Conservation (phyloP, 2,329 filamentous ascomycete genomes). For the Emericellopsis cladophorae region DNA sequence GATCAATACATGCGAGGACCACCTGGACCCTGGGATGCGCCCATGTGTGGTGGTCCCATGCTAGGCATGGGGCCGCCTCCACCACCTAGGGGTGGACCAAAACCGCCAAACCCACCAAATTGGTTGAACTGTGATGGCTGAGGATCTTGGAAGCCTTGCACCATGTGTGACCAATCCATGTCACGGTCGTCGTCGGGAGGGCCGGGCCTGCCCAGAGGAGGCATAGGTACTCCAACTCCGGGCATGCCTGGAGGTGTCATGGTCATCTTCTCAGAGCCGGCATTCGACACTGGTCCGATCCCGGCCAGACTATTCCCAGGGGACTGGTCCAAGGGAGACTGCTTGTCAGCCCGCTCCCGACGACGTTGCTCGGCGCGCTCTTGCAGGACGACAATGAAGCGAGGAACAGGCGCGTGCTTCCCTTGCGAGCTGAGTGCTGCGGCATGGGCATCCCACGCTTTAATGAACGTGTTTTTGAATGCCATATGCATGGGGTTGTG, state of each 20-base stretch:
- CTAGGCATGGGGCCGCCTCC: conserved; percentile 6
- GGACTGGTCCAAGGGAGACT: neutral
- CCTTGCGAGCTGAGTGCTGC: conserved; percentile 31
- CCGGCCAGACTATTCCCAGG: conserved; percentile 1
- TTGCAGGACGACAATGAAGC: conserved; percentile 33
- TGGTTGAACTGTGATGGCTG: conserved; percentile 7
- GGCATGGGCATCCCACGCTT: conserved; percentile 48
- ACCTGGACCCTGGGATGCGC: conserved; percentile 4
- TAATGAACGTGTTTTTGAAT: conserved; percentile 45
- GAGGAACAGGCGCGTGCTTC: conserved; percentile 26
- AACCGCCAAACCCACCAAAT: conserved; percentile 14
- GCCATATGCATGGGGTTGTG: conserved; percentile 44
- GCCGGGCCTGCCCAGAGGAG: neutral
- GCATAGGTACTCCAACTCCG: neutral
- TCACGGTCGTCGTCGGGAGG: conserved; percentile 15
- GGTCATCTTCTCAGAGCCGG: conserved; percentile 9
- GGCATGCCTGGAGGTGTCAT: conserved; percentile 17
- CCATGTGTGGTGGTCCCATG: conserved; percentile 1
- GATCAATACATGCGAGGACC: conserved; percentile 15
- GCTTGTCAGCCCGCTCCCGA: conserved; percentile 13
- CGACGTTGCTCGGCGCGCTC: conserved; percentile 25
- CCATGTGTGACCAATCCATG: conserved; percentile 37
- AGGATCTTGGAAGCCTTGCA: conserved; percentile 25
- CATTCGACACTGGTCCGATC: conserved; percentile 5
- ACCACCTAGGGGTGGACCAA: conserved; percentile 6